Conservation (phyloP, 192 early-diverging fungal species). For the Backusella australiensis region DNA sequence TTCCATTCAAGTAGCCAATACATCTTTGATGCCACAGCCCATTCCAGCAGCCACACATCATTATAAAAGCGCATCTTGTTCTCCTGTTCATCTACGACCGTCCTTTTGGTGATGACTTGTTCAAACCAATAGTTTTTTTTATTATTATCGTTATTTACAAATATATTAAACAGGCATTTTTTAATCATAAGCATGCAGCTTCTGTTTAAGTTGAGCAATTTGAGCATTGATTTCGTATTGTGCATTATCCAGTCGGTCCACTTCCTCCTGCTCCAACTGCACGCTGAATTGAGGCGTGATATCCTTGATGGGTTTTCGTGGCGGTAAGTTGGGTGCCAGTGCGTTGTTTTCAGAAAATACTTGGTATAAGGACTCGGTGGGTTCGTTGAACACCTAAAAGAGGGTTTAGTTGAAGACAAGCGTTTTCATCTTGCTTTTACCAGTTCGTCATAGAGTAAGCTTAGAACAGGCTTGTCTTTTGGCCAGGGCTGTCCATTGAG, state of each 20-base stretch:
- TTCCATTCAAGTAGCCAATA: neutral
- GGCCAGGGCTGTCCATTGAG: slow-evolving; percentile 49
- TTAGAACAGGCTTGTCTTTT: slow-evolving; percentile 64
- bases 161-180: neutral
- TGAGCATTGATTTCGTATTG: slow-evolving; percentile 36
- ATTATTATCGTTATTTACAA: neutral
- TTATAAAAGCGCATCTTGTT: neutral
- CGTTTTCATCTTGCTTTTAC: too few relatives aligned
- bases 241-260: slow-evolving; percentile 30
- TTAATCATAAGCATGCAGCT: slow-evolving; percentile 19
- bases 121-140: neutral
- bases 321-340: slow-evolving; percentile 23
- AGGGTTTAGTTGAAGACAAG: too few relatives aligned
- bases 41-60: neutral
- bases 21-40: neutral
- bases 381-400: slow-evolving; percentile 40
- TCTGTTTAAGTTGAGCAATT: slow-evolving; percentile 21
- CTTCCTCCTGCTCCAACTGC: slow-evolving; percentile 37
- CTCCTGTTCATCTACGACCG: neutral
- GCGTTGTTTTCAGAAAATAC: slow-evolving; percentile 31
- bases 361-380: slow-evolving; percentile 36
- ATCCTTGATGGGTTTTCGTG: slow-evolving; percentile 29
- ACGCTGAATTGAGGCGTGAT: slow-evolving; percentile 27
- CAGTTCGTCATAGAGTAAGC: slow-evolving; percentile 66
- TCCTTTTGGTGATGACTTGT: too few relatives aligned